phyloP scores from a whole-genome alignment of 371 early-diverging fungal genomes.

The Choanephora cucurbitarum region DNA sequence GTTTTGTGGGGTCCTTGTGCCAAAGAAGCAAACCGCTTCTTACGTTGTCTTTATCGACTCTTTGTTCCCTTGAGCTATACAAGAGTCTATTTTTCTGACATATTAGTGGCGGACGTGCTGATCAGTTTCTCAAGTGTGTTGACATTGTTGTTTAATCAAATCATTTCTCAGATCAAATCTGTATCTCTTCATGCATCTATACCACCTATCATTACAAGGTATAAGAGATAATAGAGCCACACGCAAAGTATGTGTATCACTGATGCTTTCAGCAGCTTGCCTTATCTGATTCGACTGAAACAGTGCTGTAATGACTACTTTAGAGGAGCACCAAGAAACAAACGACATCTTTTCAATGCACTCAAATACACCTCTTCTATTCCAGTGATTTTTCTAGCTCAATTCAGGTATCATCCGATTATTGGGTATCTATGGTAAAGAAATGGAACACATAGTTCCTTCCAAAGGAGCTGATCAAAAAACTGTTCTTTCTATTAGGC shows the following conservation, averaged over 20 bases:
- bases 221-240: constrained; percentile 2
- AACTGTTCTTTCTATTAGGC: constrained; percentile 65
- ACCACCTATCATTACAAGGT: constrained; percentile 60
- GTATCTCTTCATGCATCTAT: constrained; percentile 37
- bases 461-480: no score
- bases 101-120: constrained; percentile 87
- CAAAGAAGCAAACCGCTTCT: neutral
- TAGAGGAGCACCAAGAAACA: constrained; percentile 37
- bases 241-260: no score
- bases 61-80: neutral
- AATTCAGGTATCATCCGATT: constrained; percentile 49
- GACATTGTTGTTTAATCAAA: constrained; percentile 61
- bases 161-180: neutral
- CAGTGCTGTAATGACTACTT: constrained; percentile 77
- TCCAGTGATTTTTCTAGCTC: constrained; percentile 81
- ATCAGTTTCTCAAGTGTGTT: constrained; percentile 83
- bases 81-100: constrained; percentile 74
- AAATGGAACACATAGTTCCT: no score
- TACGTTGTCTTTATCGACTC: constrained; percentile 2
- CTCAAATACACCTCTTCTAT: constrained; percentile 84
- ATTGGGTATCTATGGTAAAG: constrained; percentile 30
- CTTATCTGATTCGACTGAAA: constrained; percentile 81
- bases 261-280: constrained; percentile 49
- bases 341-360: constrained; percentile 85
- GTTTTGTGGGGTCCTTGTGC: neutral